These are phyloP conservation scores for Phytophthora idaei DNA, from an alignment of 352 stramenopile genomes.

Conservation along the genomic window DNA sequence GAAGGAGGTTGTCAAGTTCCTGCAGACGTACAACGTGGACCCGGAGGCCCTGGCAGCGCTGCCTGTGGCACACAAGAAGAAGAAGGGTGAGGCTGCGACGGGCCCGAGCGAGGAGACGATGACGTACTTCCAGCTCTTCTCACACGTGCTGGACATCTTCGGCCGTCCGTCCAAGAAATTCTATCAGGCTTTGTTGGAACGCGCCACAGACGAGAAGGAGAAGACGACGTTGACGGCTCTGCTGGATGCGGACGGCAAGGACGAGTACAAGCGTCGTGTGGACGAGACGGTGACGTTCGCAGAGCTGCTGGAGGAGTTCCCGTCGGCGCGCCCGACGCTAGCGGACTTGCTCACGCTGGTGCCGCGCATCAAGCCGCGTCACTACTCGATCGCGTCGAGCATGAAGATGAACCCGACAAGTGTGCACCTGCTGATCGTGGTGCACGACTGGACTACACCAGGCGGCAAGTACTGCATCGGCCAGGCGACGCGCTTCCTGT, in stretches of 20 bases:
- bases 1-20: constrained; percentile 73
- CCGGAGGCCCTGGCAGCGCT: constrained; percentile 72
- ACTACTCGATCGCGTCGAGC: constrained; percentile 92
- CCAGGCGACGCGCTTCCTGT: constrained; percentile 71
- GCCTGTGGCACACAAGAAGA: constrained; percentile 62
- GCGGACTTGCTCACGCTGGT: constrained; percentile 71
- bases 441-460: constrained; percentile 87
- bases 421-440: constrained; percentile 87
- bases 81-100: constrained; percentile 41
- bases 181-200: constrained; percentile 70
- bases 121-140: constrained; percentile 84
- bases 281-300: constrained; percentile 82
- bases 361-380: constrained; percentile 86
- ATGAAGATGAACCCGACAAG: constrained; percentile 86
- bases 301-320: constrained; percentile 78
- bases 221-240: constrained; percentile 55
- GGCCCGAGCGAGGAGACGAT: constrained; percentile 62
- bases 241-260: constrained; percentile 75
- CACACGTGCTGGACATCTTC: constrained; percentile 86
- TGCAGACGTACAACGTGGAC: constrained; percentile 69
- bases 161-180: constrained; percentile 85
- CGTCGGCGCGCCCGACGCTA: constrained; percentile 67
- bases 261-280: constrained; percentile 81
- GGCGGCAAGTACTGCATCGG: constrained; percentile 69
- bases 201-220: constrained; percentile 77